A percentile compares a stretch with the other conserved stretches of the same genome.
Evolutionary conservation across 78 protist genomes (phyloP).

Genomic region (Dictyostelium discoideum): dicty_2.7 NC_007091.3:3464501-3465000

Average conservation of each 20-base stretch:
- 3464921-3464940: background rate
- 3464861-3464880: background rate
- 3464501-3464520: background rate
- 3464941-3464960: background rate
- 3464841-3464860: background rate
- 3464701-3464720: background rate
- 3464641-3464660: background rate
- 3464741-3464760: background rate
- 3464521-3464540: background rate
- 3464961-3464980: background rate
- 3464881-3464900: background rate
- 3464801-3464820: background rate
- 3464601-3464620: background rate
- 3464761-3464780: background rate
- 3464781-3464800: background rate
- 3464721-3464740: background rate
- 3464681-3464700: background rate
- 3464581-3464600: background rate
- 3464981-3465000: background rate
- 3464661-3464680: background rate
- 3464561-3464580: background rate
- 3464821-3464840: background rate
- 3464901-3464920: background rate
- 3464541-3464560: background rate
- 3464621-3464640: background rate